Conservation (phyloP, 1,139 yeast species). For the Hyphopichia fennica region DNA sequence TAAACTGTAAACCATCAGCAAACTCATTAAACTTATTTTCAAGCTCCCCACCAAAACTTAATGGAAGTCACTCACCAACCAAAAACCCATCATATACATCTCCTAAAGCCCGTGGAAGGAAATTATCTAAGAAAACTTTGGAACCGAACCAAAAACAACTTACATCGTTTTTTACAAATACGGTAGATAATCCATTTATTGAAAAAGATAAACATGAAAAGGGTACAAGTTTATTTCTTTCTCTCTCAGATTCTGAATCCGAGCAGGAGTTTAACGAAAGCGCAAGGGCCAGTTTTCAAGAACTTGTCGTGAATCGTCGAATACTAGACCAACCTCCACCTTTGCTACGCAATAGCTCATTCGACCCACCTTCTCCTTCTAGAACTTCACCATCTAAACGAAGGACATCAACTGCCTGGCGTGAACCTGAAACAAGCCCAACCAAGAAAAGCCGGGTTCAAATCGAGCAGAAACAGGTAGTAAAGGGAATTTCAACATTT, state of each 20-base stretch:
- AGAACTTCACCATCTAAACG: not conserved
- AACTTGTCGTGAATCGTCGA: not conserved
- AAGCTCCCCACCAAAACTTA: not conserved
- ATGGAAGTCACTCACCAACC: not conserved
- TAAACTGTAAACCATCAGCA: not conserved
- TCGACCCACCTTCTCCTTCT: not conserved
- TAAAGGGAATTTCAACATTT: too few relatives aligned
- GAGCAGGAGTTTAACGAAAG: not conserved
- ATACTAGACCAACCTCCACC: not conserved
- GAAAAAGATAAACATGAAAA: not conserved
- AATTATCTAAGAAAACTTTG: not conserved
- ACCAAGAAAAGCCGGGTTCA: not conserved
- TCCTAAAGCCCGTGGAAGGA: not conserved
- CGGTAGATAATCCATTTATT: not conserved
- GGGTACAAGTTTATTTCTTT: not conserved
- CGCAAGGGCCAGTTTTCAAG: not conserved
- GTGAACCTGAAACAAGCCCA: not conserved
- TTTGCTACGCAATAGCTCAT: not conserved
- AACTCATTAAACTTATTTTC: not conserved
- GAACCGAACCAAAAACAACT: slow-evolving; percentile 5
- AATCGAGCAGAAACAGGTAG: not conserved
- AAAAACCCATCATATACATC: not conserved
- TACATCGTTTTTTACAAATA: slow-evolving; percentile 1
- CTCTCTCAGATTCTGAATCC: not conserved
- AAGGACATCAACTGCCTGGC: not conserved